Evolutionary conservation across 805 yeast genomes (phyloP), one percentile per base, ranked within the genome.

Genomic region (Saccharomycopsis capsularis): DNA sequence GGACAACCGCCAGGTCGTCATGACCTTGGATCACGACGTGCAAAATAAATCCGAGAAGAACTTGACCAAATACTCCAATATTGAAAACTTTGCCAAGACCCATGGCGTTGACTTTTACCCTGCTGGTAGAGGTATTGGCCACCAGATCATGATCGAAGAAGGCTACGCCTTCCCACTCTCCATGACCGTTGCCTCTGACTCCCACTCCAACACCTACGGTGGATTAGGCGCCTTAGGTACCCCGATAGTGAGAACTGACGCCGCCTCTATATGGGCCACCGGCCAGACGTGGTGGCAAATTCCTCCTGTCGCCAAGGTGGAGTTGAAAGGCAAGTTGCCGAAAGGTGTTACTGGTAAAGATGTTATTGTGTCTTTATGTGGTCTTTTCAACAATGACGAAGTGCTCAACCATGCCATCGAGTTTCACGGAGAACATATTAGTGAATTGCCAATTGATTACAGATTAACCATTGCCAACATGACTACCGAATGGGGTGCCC

Each of bases 271-370:
- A 56, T 93, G 99, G 99, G 98, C 99, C 11, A 93, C 99, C 0
- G 98, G 98, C 37, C 95, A 89, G 69, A 93, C 99, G 3, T 93
- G 99, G 99, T 93, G 99, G 99, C 99, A 95, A 76, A 87, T 93
- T 48, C 99, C 99, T 2, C 98, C 99, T 0, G 98, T 93, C 22
- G 99, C 98, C 32, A 79, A 81, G 60, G 98, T 93, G 7, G 95
- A 87, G 64, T 75, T 93, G 48, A 71, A 75, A 56, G 96, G 96
- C 39, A 66, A 76, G 57, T 74, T 93, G 51, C 96, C 95, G 11
- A 68, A 74, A 44, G 96, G 96, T 16, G 89, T 87, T 16, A 81
- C 95, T 2, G 99, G 99, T 54, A 93, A 93, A 66, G 99, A 93
- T 68, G 93, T 93, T 44, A 93, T 93, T 63, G 95, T 95, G 21